Percentiles rank a stretch among this genome's conserved stretches.
Conservation (phyloP, 2,329 filamentous ascomycete species). For the Tricladium varicosporioides region DNA sequence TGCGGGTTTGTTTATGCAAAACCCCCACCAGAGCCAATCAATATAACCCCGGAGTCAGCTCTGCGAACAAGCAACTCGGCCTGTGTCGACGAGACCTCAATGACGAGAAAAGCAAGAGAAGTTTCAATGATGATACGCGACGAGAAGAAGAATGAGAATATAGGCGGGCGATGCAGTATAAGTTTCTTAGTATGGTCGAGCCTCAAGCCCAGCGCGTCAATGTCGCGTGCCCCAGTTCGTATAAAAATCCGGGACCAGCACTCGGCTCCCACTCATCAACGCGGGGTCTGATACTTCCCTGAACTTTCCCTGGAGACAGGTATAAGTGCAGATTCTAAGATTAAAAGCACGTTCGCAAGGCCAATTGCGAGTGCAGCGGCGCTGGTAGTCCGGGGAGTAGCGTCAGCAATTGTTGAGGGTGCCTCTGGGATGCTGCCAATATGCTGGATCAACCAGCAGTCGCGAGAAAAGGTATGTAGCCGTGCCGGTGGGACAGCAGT, state of each 20-base stretch:
- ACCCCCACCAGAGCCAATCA: constrained; percentile 11
- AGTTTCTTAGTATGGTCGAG: background rate
- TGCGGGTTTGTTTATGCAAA: constrained; percentile 23
- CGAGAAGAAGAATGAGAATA: constrained; percentile 1
- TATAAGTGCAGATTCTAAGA: constrained; percentile 16
- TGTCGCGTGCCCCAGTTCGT: constrained; percentile 15
- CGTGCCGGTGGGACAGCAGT: constrained; percentile 15
- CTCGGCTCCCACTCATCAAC: background rate
- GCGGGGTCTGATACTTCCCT: constrained; percentile 18
- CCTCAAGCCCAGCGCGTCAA: constrained; percentile 8
- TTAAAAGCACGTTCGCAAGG: constrained; percentile 9
- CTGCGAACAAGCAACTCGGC: constrained; percentile 3
- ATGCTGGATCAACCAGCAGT: constrained; percentile 1
- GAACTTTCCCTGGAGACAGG: background rate
- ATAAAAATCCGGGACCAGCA: constrained; percentile 4
- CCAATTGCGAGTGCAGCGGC: constrained; percentile 13
- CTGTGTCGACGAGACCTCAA: constrained; percentile 2
- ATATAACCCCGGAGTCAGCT: constrained; percentile 4
- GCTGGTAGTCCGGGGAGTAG: constrained; percentile 1
- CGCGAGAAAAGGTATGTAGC: constrained; percentile 15
- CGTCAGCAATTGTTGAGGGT: constrained; percentile 4
- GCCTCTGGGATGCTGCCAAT: background rate
- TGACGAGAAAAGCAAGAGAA: background rate
- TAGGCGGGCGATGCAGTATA: background rate
- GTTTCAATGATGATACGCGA: constrained; percentile 6